phyloP scores from a whole-genome alignment of 2,329 filamentous ascomycete species.

The Botrytis fabae region DNA sequence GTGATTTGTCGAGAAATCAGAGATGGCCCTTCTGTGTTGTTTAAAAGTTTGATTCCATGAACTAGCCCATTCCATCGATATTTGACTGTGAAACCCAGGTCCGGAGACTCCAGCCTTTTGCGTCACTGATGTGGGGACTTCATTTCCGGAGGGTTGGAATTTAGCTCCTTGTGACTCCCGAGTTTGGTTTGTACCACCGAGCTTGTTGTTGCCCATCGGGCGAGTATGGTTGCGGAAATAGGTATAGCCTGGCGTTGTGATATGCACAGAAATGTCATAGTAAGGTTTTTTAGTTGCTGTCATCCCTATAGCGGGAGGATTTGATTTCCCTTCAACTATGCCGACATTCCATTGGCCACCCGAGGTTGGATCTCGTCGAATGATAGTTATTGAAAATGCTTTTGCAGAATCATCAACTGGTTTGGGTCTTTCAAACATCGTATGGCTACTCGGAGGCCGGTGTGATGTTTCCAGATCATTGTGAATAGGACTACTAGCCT shows the following conservation, averaged over 20 bases:
- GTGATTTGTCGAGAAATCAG: conserved; percentile 31
- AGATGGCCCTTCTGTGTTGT: conserved; percentile 34
- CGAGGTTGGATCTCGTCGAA: conserved; percentile 70
- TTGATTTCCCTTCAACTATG: conserved; percentile 50
- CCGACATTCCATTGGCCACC: conserved; percentile 76
- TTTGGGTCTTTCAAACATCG: conserved; percentile 20
- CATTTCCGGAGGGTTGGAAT: conserved; percentile 8
- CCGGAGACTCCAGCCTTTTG: conserved; percentile 19
- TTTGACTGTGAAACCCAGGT: conserved; percentile 51
- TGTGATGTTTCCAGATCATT: neutral
- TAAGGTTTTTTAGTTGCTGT: conserved; percentile 44
- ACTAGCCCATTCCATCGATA: conserved; percentile 51
- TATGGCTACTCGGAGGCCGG: conserved; percentile 17
- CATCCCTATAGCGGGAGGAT: conserved; percentile 14
- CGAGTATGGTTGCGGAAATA: conserved; percentile 33
- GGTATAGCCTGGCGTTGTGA: conserved; percentile 41
- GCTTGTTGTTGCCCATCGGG: conserved; percentile 13
- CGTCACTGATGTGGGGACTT: conserved; percentile 7
- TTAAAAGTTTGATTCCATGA: conserved; percentile 35
- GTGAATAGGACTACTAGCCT: neutral
- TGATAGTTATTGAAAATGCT: conserved; percentile 51
- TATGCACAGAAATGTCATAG: conserved; percentile 39
- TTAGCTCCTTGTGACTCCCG: conserved; percentile 7
- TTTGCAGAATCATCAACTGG: conserved; percentile 15
- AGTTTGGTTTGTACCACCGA: conserved; percentile 12